Base-by-base conservation (phyloP, 2,329 filamentous ascomycete genomes). In the Exophiala calicioides region DNA sequence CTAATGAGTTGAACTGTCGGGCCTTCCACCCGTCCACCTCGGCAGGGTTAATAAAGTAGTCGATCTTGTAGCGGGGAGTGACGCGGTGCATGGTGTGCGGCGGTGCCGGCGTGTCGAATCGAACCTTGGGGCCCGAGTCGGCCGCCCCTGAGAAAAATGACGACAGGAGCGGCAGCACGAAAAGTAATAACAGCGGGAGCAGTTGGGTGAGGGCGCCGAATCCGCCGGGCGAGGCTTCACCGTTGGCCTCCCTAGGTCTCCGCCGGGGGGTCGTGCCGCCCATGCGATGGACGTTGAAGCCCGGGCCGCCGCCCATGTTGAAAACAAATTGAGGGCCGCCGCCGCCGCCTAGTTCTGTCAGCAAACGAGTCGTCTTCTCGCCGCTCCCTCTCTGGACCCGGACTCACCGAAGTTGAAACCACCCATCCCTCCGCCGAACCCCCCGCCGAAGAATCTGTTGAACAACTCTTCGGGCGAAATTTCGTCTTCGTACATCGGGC, bases 401-500 rank as follows among this genome's bases (percentile, higher is more conserved):
- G 3, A 15, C 67, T 70, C 80, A 72, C 86, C 85, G 62, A 88
- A 84, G 12, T 80, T 78, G 48, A 85, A 82, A 36, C 80, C n/a
- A n/a, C n/a, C n/a, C n/a, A n/a, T n/a, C n/a, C n/a, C 79, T 60
- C 77, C 74, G 13, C 73, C 75, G 57, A 68, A 62, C 24, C 69
- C 84, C 31, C 87, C 90, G 36, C 88, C 88, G 73, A 98, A 98
- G 78, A 98, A 98, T 55, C 91, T 82, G 65, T 91, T 85, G 72
- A 98, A 98, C 76, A 98, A 81, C 69, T 98, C 93, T 68, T 98
- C 93, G 0, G 93, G 90, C 44, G 87, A 95, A 60, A 98, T 88
- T 65, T 97, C 91, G 51, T 93, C 90, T 44, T 93, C 88, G 69
- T 86, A 95, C 76, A 84, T 83, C 12, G 79, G 76, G 42, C 66